These are phyloP conservation scores for Neostapfia colusana DNA, from an alignment of 176 grass and related monocot genomes.

Conservation along the genomic window DNA sequence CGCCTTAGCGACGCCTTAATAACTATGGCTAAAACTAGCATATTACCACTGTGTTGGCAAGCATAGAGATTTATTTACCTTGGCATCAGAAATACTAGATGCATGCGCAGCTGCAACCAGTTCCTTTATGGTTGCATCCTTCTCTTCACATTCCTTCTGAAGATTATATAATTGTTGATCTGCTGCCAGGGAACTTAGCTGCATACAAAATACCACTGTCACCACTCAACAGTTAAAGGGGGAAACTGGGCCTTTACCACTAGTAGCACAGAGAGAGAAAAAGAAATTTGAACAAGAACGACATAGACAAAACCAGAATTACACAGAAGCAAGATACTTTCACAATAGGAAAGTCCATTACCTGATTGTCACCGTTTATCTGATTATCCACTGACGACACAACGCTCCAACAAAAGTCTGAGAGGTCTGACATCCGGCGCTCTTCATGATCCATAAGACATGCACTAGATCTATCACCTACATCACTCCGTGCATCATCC, in stretches of 20 bases:
- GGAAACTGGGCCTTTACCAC: not conserved
- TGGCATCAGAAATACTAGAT: conserved; percentile 54
- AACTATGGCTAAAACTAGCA: not conserved
- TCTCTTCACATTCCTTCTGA: conserved; percentile 86
- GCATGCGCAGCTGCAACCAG: conserved; percentile 50
- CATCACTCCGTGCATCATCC: conserved; percentile 38
- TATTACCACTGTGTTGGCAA: not conserved
- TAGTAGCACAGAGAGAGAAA: not conserved
- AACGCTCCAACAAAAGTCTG: conserved; percentile 92
- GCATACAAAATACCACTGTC: conserved; percentile 33
- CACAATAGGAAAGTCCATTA: conserved; percentile 6
- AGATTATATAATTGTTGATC: conserved; percentile 85
- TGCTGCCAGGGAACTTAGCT: conserved; percentile 63
- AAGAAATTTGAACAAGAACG: conserved; percentile 1
- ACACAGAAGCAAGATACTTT: not conserved
- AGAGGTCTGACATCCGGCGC: conserved; percentile 83
- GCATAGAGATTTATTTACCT: conserved; percentile 37
- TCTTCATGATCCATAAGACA: conserved; percentile 71
- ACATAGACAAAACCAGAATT: conserved; percentile 7
- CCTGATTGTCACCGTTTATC: conserved; percentile 61
- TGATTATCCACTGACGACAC: conserved; percentile 76
- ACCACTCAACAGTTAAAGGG: not conserved
- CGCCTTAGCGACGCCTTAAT: no score
- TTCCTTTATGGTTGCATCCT: conserved; percentile 80
- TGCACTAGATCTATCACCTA: conserved; percentile 27